phyloP scores from a whole-genome alignment of 225 moss, liverwort and hornwort species.

The Anthoceros angustus region DNA sequence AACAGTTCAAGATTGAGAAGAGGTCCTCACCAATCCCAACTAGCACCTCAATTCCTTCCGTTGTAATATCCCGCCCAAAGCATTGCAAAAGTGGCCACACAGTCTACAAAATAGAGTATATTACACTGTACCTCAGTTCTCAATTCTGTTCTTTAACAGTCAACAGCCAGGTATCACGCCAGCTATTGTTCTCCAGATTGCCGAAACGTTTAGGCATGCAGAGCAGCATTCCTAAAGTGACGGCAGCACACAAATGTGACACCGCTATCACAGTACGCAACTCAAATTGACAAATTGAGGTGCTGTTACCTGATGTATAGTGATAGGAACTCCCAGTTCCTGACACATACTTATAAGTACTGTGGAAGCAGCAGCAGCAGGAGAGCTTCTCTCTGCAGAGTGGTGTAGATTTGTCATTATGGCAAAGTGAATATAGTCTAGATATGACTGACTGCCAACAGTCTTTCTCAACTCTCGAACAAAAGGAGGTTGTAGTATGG shows the following conservation, averaged over 20 bases:
- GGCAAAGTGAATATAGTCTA: slow-evolving; percentile 39
- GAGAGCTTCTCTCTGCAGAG: slow-evolving; percentile 23
- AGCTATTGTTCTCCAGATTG: no score
- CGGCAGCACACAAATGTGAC: neutral
- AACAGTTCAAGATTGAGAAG: neutral
- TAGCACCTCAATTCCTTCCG: slow-evolving; percentile 44
- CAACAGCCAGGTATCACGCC: no score
- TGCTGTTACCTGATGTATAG: slow-evolving; percentile 43
- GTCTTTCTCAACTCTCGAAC: slow-evolving; percentile 35
- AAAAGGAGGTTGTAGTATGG: slow-evolving; percentile 42
- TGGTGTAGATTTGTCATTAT: slow-evolving; percentile 47
- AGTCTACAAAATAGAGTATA: slow-evolving; percentile 34
- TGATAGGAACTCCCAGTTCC: slow-evolving; percentile 59
- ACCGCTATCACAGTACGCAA: neutral
- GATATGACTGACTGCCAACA: slow-evolving; percentile 40
- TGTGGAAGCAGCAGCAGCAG: slow-evolving; percentile 42
- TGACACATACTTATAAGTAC: slow-evolving; percentile 49
- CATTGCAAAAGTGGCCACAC: slow-evolving; percentile 50
- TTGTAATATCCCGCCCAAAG: slow-evolving; percentile 55
- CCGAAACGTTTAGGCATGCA: neutral
- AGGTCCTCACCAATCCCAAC: slow-evolving; percentile 50
- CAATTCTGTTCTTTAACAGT: neutral
- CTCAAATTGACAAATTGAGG: no score
- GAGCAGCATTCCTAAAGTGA: neutral
- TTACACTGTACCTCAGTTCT: neutral